Evolutionary conservation across 169 alveolate species (phyloP).

Genomic region (Plasmodium gonderi): DNA sequence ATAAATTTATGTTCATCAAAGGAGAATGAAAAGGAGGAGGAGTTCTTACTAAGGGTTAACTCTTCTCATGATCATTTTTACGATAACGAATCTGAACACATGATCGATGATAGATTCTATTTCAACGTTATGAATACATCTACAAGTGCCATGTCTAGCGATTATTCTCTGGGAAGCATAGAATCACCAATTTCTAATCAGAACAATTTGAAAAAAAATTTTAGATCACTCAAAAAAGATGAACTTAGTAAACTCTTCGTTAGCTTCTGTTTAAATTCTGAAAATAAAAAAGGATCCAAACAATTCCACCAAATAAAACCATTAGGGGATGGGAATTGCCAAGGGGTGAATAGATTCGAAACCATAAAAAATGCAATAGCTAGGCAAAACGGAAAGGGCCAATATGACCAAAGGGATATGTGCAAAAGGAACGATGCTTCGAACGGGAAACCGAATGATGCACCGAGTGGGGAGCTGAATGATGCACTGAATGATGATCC

Average conservation of each 20-base stretch:
- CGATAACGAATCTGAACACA: neutral
- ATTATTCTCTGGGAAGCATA: neutral
- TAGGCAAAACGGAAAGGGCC: neutral
- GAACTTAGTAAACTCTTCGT: constrained; percentile 2
- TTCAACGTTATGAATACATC: constrained; percentile 9
- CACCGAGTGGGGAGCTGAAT: no score
- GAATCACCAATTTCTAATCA: neutral
- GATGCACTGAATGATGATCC: no score
- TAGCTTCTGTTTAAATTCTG: constrained; percentile 4
- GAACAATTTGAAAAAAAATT: neutral
- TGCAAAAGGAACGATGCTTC: no score
- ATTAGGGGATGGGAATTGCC: neutral
- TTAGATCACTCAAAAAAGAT: neutral
- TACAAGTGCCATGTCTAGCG: neutral
- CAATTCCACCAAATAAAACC: neutral
- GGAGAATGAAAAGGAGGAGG: constrained; percentile 35
- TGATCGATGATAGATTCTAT: constrained; percentile 32
- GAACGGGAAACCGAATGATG: no score
- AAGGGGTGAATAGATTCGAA: neutral
- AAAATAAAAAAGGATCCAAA: neutral
- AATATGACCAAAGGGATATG: neutral
- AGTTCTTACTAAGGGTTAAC: neutral
- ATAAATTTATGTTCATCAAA: constrained; percentile 14
- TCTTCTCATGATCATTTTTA: neutral
- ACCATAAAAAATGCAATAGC: neutral